Base-by-base conservation (phyloP, 148 eudicot genomes). In the Diospyros kaki region DNA sequence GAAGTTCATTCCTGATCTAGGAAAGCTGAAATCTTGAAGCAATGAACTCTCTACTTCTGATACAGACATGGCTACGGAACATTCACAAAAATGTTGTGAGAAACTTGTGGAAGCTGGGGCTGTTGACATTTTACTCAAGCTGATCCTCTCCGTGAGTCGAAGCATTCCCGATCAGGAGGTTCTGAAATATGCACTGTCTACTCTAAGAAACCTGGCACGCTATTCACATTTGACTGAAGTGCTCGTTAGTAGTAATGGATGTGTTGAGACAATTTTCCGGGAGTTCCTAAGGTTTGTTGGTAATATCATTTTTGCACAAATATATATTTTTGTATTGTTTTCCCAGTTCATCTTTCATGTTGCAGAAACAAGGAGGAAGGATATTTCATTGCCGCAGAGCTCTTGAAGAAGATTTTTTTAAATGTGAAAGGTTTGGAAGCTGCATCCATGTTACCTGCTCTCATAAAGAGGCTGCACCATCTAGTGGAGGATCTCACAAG, bases 151-250 rank as follows among this genome's bases (percentile, higher is more conserved):
- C 11, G 92, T 94, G 74, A 94, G 97, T 81, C 83, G 94, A 81
- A 94, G 98, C 79, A 90, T 94, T 79, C 97, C 98, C 54, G 98
- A 94, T 81, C 97, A 92, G 71, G 92, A 94, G 82, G 89, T 94
- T 73, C 82, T 94, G 14, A 92, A 90, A 79, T 91, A 90, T 68
- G 83, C 92, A 53, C 79, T 94, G 14, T 94, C 96, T 56, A 92
- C 93, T 64, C 88, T 94, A 5, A 81, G 94, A 81, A 94, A 94
- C 77, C 96, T 92, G 54, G 88, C 96, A 44, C 85, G 82, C 14
- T 86, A 92, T 80, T 81, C 92, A 40, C 86, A 86, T 76, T 83
- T 94, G 73, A 85, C 90, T 45, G 88, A 89, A 65, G 84, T 75
- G 58, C 77, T 94, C 66, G 72, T 92, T 81, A 69, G 83, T 53